A percentile compares a stretch with the other conserved stretches of the same genome.
Conservation (phyloP, 2,329 filamentous ascomycete genomes). For the Gnomoniopsis smithogilvyi region DNA sequence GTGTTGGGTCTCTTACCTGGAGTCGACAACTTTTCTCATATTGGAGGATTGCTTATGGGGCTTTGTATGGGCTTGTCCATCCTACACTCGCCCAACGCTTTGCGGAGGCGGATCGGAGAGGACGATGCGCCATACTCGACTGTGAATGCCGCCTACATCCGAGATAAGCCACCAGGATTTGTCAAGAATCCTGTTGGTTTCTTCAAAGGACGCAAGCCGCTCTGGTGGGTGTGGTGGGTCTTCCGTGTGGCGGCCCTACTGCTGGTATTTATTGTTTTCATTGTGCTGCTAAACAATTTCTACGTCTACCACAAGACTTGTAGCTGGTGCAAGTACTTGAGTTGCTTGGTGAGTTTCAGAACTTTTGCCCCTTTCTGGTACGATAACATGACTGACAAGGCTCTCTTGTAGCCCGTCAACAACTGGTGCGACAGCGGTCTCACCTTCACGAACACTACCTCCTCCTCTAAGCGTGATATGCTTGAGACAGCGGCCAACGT, state of each 20-base stretch:
- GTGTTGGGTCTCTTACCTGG: slow-evolving; percentile 88
- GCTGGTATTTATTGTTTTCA: slow-evolving; percentile 79
- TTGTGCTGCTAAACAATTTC: slow-evolving; percentile 86
- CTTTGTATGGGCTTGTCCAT: slow-evolving; percentile 82
- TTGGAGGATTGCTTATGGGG: slow-evolving; percentile 93
- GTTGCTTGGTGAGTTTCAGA: slow-evolving; percentile 72
- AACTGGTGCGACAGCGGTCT: slow-evolving; percentile 60
- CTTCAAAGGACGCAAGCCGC: slow-evolving; percentile 85
- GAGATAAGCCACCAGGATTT: slow-evolving; percentile 50
- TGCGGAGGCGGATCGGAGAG: slow-evolving; percentile 71
- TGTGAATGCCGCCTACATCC: slow-evolving; percentile 50
- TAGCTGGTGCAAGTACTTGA: slow-evolving; percentile 92
- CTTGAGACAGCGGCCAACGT: background rate
- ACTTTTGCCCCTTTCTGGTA: background rate
- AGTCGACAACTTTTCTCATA: slow-evolving; percentile 95
- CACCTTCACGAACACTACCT: slow-evolving; percentile 20
- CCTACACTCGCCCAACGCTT: slow-evolving; percentile 79
- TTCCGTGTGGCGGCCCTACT: slow-evolving; percentile 76
- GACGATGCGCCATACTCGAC: slow-evolving; percentile 66
- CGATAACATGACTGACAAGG: slow-evolving; percentile 21
- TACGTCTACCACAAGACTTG: slow-evolving; percentile 76
- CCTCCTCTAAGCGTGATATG: slow-evolving; percentile 22
- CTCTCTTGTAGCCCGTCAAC: slow-evolving; percentile 51
- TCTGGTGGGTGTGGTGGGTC: slow-evolving; percentile 99
- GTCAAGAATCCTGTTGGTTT: slow-evolving; percentile 67